These are phyloP conservation scores for Cystobasidium slooffiae DNA, from an alignment of 1,284 basidiomycete species.

Conservation along the genomic window DNA sequence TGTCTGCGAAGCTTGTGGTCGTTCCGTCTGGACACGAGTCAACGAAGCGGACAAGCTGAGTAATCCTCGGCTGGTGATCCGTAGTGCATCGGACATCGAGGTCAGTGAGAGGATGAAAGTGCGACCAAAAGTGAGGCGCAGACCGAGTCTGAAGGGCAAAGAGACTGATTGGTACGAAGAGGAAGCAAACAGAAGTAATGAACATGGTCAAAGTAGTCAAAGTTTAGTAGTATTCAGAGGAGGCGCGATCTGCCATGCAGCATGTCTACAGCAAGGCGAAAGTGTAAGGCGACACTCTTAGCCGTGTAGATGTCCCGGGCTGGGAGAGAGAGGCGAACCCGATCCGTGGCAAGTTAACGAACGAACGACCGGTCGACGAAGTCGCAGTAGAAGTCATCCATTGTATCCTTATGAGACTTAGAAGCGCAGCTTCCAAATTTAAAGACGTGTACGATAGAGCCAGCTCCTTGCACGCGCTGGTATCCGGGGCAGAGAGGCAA, in stretches of 20 bases:
- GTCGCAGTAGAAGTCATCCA: no score
- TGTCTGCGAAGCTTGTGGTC: constrained; percentile 48
- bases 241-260: constrained; percentile 36
- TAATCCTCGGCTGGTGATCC: constrained; percentile 45
- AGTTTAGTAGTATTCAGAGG: constrained; percentile 37
- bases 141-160: constrained; percentile 53
- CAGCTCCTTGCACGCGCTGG: no score
- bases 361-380: no score
- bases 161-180: constrained; percentile 51
- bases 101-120: constrained; percentile 46
- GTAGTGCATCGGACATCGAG: constrained; percentile 46
- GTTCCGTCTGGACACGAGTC: constrained; percentile 20
- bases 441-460: no score
- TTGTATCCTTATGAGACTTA: no score
- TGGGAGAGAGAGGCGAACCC: no score
- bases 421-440: no score
- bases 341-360: no score
- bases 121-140: constrained; percentile 49
- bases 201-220: constrained; percentile 2
- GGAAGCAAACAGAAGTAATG: background rate
- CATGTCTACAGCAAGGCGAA: constrained; percentile 26
- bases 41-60: constrained; percentile 44
- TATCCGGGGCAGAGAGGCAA: no score
- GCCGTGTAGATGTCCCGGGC: no score
- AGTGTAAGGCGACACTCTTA: background rate